Percentiles rank a stretch among this genome's conserved stretches.
phyloP scores from a whole-genome alignment of 768 basidiomycete genomes.

The Fomitopsis serialis region DNA sequence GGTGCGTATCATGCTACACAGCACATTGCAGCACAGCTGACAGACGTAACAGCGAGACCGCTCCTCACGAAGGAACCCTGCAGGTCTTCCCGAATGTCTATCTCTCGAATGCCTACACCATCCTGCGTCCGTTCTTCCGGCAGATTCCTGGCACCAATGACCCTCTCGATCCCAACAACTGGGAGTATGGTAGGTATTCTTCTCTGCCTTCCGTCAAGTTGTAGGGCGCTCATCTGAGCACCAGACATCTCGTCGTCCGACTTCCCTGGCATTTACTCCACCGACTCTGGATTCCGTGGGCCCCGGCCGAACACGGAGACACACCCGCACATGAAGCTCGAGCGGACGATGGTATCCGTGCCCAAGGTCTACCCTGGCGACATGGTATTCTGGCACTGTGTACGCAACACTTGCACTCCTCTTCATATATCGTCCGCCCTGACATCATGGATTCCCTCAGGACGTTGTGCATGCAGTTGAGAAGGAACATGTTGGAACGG shows the following conservation, averaged over 20 bases:
- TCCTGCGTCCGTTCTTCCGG: conserved; percentile 74
- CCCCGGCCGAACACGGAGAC: conserved; percentile 46
- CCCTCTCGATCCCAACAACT: conserved; percentile 17
- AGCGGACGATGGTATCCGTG: conserved; percentile 62
- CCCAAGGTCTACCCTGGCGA: conserved; percentile 74
- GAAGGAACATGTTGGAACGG: conserved; percentile 44
- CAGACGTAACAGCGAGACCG: conserved; percentile 44
- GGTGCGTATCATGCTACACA: conserved; percentile 28
- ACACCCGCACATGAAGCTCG: conserved; percentile 66
- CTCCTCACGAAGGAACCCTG: conserved; percentile 63
- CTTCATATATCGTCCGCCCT: background rate
- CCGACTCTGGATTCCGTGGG: conserved; percentile 24
- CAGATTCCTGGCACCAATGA: conserved; percentile 33
- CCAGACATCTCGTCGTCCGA: conserved; percentile 25
- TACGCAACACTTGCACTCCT: conserved; percentile 15
- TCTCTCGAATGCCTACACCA: conserved; percentile 65
- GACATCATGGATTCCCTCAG: conserved; percentile 14
- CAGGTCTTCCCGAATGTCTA: conserved; percentile 63
- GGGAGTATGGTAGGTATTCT: conserved; percentile 15
- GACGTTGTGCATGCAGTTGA: conserved; percentile 45
- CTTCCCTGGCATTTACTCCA: conserved; percentile 28
- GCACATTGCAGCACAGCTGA: background rate
- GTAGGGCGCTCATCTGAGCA: background rate
- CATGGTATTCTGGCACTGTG: conserved; percentile 75
- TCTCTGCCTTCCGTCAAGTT: background rate